A percentile compares a stretch with the other conserved stretches of the same genome.
phyloP scores from a whole-genome alignment of 2,329 filamentous ascomycete genomes.

The Penicillium sp. region DNA sequence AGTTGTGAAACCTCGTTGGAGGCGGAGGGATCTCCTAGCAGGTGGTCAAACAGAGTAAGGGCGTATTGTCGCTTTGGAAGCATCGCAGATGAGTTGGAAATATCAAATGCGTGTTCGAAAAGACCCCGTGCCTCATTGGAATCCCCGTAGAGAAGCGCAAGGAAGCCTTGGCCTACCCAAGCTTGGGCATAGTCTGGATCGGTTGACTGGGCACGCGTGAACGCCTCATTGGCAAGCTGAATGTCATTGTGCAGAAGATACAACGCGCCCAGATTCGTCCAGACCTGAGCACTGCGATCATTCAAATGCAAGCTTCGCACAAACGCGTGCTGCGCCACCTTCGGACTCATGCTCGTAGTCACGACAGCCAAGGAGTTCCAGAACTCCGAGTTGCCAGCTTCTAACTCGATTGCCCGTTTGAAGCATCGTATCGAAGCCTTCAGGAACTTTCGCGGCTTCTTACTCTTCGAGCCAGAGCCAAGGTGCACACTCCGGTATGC shows the following conservation, averaged over 20 bases:
- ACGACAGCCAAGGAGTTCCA: constrained; percentile 96
- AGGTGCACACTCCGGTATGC: constrained; percentile 66
- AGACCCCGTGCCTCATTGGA: constrained; percentile 75
- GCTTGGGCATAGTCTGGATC: constrained; percentile 93
- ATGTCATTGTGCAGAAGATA: constrained; percentile 82
- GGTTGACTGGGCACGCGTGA: constrained; percentile 86
- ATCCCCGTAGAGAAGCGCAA: constrained; percentile 77
- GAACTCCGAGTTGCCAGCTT: constrained; percentile 91
- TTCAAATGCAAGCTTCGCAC: constrained; percentile 91
- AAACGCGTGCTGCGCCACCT: constrained; percentile 90
- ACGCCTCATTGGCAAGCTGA: constrained; percentile 84
- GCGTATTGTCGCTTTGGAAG: constrained; percentile 78
- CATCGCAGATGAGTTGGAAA: constrained; percentile 74
- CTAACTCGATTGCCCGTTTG: constrained; percentile 92
- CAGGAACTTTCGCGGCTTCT: constrained; percentile 66
- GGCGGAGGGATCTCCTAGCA: constrained; percentile 60
- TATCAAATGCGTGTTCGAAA: constrained; percentile 93
- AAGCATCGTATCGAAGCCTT: constrained; percentile 86
- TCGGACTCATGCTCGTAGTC: constrained; percentile 80
- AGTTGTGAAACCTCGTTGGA: constrained; percentile 61
- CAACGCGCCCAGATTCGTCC: constrained; percentile 88
- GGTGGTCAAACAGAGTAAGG: constrained; percentile 77
- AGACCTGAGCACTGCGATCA: constrained; percentile 78
- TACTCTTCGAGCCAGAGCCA: constrained; percentile 43
- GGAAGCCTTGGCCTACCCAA: constrained; percentile 89